Conservation (phyloP, 768 basidiomycete species). For the Pleurotus tuber-regium region DNA sequence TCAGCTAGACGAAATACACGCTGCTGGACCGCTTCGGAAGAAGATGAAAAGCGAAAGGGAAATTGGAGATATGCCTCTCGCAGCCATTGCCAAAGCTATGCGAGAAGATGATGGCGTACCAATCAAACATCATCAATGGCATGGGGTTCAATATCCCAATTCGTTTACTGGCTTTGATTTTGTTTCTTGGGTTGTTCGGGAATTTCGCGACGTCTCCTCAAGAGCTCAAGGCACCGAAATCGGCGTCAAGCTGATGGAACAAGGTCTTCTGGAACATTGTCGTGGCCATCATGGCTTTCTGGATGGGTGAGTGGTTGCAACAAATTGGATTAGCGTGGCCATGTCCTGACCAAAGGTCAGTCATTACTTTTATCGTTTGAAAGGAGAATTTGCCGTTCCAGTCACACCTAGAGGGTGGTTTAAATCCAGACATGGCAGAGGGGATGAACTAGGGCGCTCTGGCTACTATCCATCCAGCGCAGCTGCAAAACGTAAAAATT, state of each 20-base stretch:
- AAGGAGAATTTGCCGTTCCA: conserved; percentile 70
- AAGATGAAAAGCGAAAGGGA: conserved; percentile 80
- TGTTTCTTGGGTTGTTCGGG: conserved; percentile 88
- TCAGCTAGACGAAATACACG: conserved; percentile 79
- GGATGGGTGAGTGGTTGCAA: conserved; percentile 61
- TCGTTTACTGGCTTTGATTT: conserved; percentile 89
- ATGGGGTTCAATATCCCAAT: conserved; percentile 66
- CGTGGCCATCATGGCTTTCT: conserved; percentile 77
- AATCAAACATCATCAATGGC: conserved; percentile 86
- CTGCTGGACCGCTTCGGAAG: conserved; percentile 69
- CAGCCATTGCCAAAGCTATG: conserved; percentile 78
- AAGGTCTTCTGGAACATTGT: conserved; percentile 86
- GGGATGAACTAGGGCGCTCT: conserved; percentile 35
- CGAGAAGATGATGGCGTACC: conserved; percentile 79
- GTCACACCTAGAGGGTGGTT: conserved; percentile 78
- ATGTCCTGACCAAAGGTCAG: conserved; percentile 32
- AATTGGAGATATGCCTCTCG: conserved; percentile 61
- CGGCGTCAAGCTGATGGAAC: conserved; percentile 73
- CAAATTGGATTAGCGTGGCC: not conserved
- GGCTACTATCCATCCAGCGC: conserved; percentile 35
- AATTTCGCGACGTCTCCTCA: conserved; percentile 86
- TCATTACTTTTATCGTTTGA: conserved; percentile 87
- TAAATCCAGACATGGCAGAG: conserved; percentile 46
- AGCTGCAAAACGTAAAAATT: conserved; percentile 28
- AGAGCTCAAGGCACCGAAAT: conserved; percentile 77